phyloP scores from a whole-genome alignment of 345 rosid species.

The Populus pruinosa region DNA sequence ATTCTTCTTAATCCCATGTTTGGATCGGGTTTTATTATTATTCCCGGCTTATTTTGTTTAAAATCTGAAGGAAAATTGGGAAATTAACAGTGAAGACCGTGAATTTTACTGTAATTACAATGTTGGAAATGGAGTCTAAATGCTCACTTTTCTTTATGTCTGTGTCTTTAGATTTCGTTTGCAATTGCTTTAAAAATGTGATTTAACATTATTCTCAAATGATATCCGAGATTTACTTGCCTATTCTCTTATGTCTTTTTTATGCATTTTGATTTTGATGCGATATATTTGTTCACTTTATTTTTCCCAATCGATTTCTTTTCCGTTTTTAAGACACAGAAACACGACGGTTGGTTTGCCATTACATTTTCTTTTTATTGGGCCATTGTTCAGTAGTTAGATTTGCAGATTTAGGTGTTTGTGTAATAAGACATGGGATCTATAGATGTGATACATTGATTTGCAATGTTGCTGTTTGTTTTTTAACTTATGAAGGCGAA shows the following conservation, averaged over 20 bases:
- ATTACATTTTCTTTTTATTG: background rate
- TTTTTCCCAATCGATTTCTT: background rate
- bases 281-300: background rate
- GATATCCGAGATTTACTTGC: background rate
- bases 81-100: background rate
- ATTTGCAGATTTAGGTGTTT: no score
- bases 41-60: background rate
- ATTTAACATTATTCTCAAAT: background rate
- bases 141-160: background rate
- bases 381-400: no score
- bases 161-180: background rate
- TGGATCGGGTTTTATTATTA: background rate
- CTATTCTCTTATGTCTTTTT: background rate
- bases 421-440: background rate
- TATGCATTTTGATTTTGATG: background rate
- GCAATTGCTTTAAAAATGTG: background rate
- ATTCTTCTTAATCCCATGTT: background rate
- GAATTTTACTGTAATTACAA: background rate
- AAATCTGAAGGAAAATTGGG: background rate
- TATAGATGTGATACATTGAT: background rate
- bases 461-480: background rate
- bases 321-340: background rate
- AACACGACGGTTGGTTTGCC: background rate
- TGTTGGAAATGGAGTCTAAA: background rate
- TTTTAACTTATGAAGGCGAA: no score